A percentile compares a stretch with the other conserved stretches of the same genome.
These are phyloP conservation scores for Tetracladium marchalianum DNA, from an alignment of 495 filamentous ascomycete species.

Conservation along the genomic window DNA sequence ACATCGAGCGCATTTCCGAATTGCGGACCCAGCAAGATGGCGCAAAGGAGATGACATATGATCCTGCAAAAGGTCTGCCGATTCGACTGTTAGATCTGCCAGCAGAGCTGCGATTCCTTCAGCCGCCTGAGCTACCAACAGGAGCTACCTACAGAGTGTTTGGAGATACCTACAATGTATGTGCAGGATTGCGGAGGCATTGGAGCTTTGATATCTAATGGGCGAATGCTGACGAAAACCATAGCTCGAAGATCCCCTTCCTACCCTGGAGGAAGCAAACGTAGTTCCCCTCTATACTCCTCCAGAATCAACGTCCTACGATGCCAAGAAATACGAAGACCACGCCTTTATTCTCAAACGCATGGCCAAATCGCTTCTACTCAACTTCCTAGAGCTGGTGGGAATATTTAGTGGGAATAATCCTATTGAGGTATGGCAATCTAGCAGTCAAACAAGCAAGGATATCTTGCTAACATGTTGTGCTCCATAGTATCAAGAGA, in stretches of 20 bases:
- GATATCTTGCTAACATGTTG: neutral
- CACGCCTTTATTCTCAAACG: constrained; percentile 67
- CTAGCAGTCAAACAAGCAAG: neutral
- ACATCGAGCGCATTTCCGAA: constrained; percentile 53
- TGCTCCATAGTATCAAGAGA: constrained; percentile 36
- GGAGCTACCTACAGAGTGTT: constrained; percentile 69
- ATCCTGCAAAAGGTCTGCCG: constrained; percentile 9
- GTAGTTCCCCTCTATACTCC: constrained; percentile 57
- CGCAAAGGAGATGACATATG: constrained; percentile 10
- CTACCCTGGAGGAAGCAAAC: constrained; percentile 55
- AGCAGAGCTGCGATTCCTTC: constrained; percentile 62
- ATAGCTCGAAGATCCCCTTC: constrained; percentile 52
- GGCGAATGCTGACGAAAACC: constrained; percentile 6
- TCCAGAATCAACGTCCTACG: constrained; percentile 26
- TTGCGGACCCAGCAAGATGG: constrained; percentile 17
- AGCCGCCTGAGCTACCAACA: constrained; percentile 67
- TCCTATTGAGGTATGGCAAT: constrained; percentile 39
- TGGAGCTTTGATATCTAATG: constrained; percentile 6
- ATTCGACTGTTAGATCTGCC: constrained; percentile 47
- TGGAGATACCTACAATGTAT: constrained; percentile 53
- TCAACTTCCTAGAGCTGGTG: constrained; percentile 77
- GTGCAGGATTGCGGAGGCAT: constrained; percentile 8
- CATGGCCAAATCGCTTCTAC: constrained; percentile 68
- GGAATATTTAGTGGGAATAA: constrained; percentile 52
- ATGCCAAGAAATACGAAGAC: constrained; percentile 41